Evolutionary conservation across 495 filamentous ascomycete species (phyloP), one percentile per base, ranked within the genome.

Genomic region (Penicillium diatomitis): DNA sequence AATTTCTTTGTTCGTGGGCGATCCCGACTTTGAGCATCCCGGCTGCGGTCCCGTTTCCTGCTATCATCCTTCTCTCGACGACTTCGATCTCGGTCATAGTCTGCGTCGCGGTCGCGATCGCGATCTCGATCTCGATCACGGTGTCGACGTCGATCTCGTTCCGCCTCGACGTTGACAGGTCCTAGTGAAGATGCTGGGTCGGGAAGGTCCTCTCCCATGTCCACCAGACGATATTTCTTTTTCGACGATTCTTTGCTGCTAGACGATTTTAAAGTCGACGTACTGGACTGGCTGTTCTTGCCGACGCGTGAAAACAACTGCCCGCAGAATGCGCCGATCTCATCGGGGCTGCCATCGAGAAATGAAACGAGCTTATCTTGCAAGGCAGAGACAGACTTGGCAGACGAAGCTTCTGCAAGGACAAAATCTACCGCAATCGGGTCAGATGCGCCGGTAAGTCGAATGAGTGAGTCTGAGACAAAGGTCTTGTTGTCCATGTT

Each of bases 181-280:
- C 73, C 77, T 36, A 81, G 57, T 8, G 65, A 63, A 35, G 56
- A 48, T 37, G 54, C 49, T 0, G 60, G 40, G 7, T 64, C 67
- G 35, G 48, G 55, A 28, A 78, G 72, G 5, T 85, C 85, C 31
- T 88, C 86, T 41, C 84, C 86, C 88, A 94, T 94, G 8, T 88
- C 84, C 36, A 95, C 71, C 27, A 95, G 75, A 7, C 82, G 77
- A 64, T 95, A 95, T 56, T 81, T 85, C 66, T 89, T 92, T 58
- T 68, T 75, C 41, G 61, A 47, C 2, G 60, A 55, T 48, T 61
- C 58, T 35, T 50, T 54, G 9, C 47, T 47, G 29, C 49, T 31
- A 33, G 53, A 28, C 28, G 41, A 44, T 32, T 50, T 51, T 30
- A 53, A 27, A 3, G 34, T 10, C 5, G 52, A 40, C 8, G 47